Percentiles rank a stretch among this genome's conserved stretches.
phyloP scores from a whole-genome alignment of 495 filamentous ascomycete genomes.

The Aspergillus leporis region DNA sequence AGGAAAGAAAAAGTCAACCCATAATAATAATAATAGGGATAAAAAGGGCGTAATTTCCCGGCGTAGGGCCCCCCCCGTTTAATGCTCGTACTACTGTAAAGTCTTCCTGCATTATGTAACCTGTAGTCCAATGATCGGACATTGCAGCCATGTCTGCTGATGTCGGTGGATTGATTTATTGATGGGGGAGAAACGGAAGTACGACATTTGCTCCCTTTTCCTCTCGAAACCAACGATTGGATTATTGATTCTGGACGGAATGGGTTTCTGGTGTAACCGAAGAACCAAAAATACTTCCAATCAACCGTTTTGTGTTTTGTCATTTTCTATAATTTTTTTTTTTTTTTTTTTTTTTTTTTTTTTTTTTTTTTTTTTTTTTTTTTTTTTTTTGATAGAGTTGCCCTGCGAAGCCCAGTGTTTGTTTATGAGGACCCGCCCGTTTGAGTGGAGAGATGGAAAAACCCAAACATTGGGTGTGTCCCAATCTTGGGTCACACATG shows the following conservation, averaged over 20 bases:
- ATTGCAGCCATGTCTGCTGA: conserved; percentile 7
- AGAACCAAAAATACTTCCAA: background rate
- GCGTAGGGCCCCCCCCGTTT: conserved; percentile 15
- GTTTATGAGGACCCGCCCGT: background rate
- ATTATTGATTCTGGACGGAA: background rate
- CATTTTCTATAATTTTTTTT: too few species aligned
- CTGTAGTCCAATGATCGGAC: conserved; percentile 2
- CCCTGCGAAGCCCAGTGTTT: background rate
- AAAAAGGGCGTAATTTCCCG: conserved; percentile 17
- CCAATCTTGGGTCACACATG: conserved; percentile 20
- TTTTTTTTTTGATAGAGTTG: background rate
- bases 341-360: background rate
- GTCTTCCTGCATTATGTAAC: conserved; percentile 9
- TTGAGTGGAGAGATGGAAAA: conserved; percentile 5
- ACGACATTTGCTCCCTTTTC: background rate
- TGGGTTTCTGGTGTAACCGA: background rate
- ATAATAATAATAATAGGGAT: too few species aligned
- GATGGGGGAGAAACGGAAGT: background rate
- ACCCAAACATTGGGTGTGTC: background rate
- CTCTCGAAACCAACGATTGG: background rate
- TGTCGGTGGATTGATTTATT: conserved; percentile 7
- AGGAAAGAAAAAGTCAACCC: background rate
- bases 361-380: background rate
- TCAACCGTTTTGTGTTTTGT: background rate
- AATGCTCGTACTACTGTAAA: conserved; percentile 19